Evolutionary conservation across 441 rosid species (phyloP).

Genomic region (Adansonia grandidieri): DNA sequence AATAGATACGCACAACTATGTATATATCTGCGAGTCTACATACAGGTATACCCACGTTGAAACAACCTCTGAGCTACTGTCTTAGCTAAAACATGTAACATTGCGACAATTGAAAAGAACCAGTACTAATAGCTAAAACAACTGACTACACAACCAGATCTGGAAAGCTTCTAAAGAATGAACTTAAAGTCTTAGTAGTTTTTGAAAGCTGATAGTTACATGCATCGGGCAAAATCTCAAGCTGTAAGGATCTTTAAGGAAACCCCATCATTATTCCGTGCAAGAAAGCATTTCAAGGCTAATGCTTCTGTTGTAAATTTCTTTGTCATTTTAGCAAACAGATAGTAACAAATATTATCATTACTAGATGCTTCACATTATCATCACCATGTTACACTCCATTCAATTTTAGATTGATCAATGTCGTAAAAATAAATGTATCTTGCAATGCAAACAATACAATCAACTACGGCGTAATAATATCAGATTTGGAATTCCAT

Average conservation of each 20-base stretch:
- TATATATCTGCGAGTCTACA: neutral
- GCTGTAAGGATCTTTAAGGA: neutral
- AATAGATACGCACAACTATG: neutral
- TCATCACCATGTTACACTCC: neutral
- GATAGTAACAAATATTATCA: neutral
- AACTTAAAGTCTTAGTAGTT: neutral
- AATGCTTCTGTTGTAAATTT: neutral
- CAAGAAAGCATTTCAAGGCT: slow-evolving; percentile 8
- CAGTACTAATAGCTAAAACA: neutral
- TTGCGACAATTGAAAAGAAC: neutral
- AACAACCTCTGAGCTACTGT: neutral
- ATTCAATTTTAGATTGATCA: neutral
- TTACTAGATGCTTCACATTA: slow-evolving; percentile 1
- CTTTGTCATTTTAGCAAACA: slow-evolving; percentile 8
- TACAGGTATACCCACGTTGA: neutral
- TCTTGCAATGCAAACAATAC: neutral
- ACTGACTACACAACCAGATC: neutral
- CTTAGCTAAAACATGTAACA: neutral
- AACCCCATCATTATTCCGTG: neutral
- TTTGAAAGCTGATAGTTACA: neutral
- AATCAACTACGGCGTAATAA: neutral
- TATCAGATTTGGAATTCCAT: neutral
- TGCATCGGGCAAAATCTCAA: neutral
- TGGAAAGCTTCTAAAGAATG: neutral
- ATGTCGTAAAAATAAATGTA: neutral